Base-by-base conservation (phyloP, 2,329 filamentous ascomycete species). In the Alternaria arborescens region DNA sequence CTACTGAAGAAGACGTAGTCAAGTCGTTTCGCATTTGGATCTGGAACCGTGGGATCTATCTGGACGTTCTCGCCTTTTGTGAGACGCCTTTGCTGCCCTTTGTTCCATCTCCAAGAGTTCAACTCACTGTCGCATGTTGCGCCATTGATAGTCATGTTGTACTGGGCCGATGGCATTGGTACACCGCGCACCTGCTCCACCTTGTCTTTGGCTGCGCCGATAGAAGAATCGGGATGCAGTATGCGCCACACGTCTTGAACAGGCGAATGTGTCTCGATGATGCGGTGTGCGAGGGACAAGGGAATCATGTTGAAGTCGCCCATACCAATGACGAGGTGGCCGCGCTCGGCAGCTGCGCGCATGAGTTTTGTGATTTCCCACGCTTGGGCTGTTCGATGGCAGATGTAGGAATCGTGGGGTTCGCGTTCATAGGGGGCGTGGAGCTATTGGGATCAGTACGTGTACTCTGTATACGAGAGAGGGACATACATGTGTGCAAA, bases 231-330 rank as follows among this genome's bases (percentile, higher is more conserved):
- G 0, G 95, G 94, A 76, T 97, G 91, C 20, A 96, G 79, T 30
- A 91, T 85, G 55, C 91, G 87, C 95, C 95, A 99, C 22, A 89
- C 88, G 76, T 99, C 95, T 44, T 86, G 86, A 28, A 97, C 89
- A 14, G 90, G 89, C 10, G 90, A 88, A 73, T 93, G 89, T 4
- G 89, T 87, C 58, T 90, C 91, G 68, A 99, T 89, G 66, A 98
- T 84, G 55, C 89, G 87, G 80, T 98, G 92, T 32, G 91, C 90
- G 63, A 97, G 87, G 26, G 92, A 96, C 41, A 90, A 80, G 0
- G 95, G 95, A n/a, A 93, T 83, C 91, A 97, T 97, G 81, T 98
- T 98, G 82, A 98, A 97, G 81, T 98, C 95, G 26, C 95, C 95
- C 55, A 97, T 82, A 6, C 89, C 94, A 43, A 98, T 82, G 52